phyloP scores from a whole-genome alignment of 495 filamentous ascomycete species.

The Astrothelium macrocarpum region DNA sequence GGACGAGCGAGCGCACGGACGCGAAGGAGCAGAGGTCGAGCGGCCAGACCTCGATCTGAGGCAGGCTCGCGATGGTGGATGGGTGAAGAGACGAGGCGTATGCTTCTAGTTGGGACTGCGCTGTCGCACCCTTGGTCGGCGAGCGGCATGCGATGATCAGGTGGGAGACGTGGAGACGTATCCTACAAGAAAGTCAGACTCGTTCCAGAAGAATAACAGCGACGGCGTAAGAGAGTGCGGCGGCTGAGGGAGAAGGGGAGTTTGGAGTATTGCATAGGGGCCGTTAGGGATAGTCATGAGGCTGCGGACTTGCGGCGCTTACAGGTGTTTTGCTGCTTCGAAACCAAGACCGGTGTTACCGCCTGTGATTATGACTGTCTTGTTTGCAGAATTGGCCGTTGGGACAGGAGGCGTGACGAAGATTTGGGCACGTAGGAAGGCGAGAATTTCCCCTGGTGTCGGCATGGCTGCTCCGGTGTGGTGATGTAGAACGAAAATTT shows the following conservation, averaged over 20 bases:
- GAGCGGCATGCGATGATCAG: neutral
- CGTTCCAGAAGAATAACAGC: neutral
- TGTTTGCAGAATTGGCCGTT: constrained; percentile 8
- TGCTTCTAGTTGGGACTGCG: neutral
- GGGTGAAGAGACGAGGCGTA: neutral
- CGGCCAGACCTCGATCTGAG: constrained; percentile 38
- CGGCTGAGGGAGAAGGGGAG: neutral
- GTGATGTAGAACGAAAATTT: neutral
- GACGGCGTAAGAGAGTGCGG: neutral
- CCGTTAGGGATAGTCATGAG: neutral
- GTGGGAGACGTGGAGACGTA: neutral
- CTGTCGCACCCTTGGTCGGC: neutral
- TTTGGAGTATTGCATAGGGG: neutral
- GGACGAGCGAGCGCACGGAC: constrained; percentile 39
- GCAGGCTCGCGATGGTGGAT: neutral
- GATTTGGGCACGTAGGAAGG: neutral
- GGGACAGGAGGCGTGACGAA: constrained; percentile 4
- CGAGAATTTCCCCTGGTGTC: neutral
- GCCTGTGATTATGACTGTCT: constrained; percentile 17
- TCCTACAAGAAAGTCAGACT: neutral
- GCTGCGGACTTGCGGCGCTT: neutral
- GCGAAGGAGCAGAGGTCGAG: constrained; percentile 45
- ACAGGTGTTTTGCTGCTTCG: constrained; percentile 10
- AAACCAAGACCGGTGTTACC: constrained; percentile 17
- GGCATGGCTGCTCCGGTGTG: neutral